These are phyloP conservation scores for Phaeoacremonium minimum DNA, from an alignment of 2,329 filamentous ascomycete species.

Conservation along the genomic window DNA sequence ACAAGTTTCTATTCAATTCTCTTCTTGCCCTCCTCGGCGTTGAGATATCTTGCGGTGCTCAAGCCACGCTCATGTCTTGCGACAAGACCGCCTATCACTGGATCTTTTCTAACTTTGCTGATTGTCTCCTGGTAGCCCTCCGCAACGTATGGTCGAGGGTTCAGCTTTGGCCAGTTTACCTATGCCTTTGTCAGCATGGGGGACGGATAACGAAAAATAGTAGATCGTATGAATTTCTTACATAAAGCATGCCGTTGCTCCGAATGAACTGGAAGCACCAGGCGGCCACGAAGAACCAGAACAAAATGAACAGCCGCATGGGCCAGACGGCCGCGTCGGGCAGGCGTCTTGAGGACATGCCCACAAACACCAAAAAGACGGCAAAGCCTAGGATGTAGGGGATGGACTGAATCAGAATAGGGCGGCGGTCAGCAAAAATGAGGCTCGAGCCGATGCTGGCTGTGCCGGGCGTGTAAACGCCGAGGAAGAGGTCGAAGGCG, in stretches of 20 bases:
- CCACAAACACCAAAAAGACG: conserved; percentile 76
- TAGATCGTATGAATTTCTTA: conserved; percentile 50
- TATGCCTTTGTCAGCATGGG: conserved; percentile 30
- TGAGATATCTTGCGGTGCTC: conserved; percentile 77
- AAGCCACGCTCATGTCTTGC: conserved; percentile 74
- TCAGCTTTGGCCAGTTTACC: conserved; percentile 98
- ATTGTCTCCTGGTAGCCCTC: conserved; percentile 90
- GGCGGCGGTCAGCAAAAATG: conserved; percentile 80
- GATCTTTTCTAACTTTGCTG: conserved; percentile 75
- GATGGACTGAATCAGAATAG: conserved; percentile 85
- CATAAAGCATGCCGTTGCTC: conserved; percentile 86
- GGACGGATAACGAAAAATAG: background rate
- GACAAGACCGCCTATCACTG: conserved; percentile 73
- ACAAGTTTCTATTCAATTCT: conserved; percentile 68
- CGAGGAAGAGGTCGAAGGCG: conserved; percentile 90
- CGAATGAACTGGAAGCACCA: conserved; percentile 77
- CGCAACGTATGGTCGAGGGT: conserved; percentile 77
- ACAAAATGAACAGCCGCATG: conserved; percentile 73
- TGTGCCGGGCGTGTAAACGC: conserved; percentile 72
- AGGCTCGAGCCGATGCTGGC: conserved; percentile 66
- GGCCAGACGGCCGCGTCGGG: conserved; percentile 77
- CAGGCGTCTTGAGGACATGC: conserved; percentile 65
- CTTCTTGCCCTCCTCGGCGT: conserved; percentile 96
- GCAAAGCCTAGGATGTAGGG: conserved; percentile 87
- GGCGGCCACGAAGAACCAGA: conserved; percentile 67